Conservation (phyloP, 2,329 filamentous ascomycete genomes). For the Arthrobotrys musiformis region DNA sequence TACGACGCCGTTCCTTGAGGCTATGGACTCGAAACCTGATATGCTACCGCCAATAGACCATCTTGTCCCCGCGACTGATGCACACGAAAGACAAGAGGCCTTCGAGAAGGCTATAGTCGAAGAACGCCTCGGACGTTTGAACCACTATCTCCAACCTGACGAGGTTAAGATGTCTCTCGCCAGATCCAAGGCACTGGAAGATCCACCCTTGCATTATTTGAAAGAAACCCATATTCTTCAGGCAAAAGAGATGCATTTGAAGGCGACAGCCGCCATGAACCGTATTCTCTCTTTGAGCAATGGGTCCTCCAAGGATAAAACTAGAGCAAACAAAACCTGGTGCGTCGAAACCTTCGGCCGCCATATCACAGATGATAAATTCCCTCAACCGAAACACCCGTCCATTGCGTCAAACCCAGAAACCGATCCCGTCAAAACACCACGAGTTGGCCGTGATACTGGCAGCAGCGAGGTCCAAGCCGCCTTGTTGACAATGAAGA, state of each 20-base stretch:
- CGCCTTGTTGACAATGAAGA: slow-evolving; percentile 93
- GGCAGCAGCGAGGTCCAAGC: slow-evolving; percentile 98
- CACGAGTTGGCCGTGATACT: slow-evolving; percentile 87
- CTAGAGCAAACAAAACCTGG: slow-evolving; percentile 82
- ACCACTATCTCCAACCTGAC: slow-evolving; percentile 76
- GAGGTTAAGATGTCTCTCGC: slow-evolving; percentile 63
- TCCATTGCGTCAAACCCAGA: slow-evolving; percentile 63
- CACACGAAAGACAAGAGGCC: slow-evolving; percentile 34
- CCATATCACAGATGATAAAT: slow-evolving; percentile 80
- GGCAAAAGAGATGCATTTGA: slow-evolving; percentile 69
- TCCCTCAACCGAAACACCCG: slow-evolving; percentile 67
- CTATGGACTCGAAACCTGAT: slow-evolving; percentile 71
- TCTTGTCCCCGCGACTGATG: slow-evolving; percentile 56
- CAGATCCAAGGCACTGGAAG: slow-evolving; percentile 38
- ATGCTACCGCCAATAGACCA: slow-evolving; percentile 63
- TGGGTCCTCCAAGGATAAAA: slow-evolving; percentile 79
- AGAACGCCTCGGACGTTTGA: slow-evolving; percentile 70
- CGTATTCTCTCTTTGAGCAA: slow-evolving; percentile 83
- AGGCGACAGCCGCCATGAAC: slow-evolving; percentile 78
- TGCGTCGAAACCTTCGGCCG: slow-evolving; percentile 90
- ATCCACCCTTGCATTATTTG: not conserved
- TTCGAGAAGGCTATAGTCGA: slow-evolving; percentile 58
- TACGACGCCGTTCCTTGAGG: slow-evolving; percentile 83
- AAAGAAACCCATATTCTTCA: slow-evolving; percentile 63
- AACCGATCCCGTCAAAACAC: slow-evolving; percentile 65